Conservation (phyloP, 2,329 filamentous ascomycete genomes). For the Fusarium sp. region DNA sequence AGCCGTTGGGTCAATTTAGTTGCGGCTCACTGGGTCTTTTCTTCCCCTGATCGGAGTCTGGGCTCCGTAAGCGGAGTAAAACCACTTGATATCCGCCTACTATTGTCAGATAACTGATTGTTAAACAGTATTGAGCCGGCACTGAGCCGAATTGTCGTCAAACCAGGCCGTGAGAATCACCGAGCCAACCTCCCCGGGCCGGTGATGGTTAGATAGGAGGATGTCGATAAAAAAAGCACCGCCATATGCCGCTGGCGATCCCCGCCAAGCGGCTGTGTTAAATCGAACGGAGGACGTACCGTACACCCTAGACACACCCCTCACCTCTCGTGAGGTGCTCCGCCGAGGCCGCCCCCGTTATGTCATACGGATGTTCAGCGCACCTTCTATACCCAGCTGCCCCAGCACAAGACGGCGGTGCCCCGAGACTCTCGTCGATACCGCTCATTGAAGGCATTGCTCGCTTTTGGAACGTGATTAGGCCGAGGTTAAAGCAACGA, state of each 20-base stretch:
- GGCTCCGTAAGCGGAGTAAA: conserved; percentile 32
- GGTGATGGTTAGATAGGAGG: conserved; percentile 37
- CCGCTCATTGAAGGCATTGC: conserved; percentile 6
- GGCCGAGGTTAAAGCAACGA: conserved; percentile 2
- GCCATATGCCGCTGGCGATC: conserved; percentile 43
- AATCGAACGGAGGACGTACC: conserved; percentile 14
- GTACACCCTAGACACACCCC: conserved; percentile 28
- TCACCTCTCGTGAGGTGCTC: conserved; percentile 29
- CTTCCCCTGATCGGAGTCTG: conserved; percentile 3
- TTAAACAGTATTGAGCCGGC: conserved; percentile 19
- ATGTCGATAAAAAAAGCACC: conserved; percentile 24
- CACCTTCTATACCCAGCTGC: conserved; percentile 5
- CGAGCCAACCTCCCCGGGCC: conserved; percentile 43
- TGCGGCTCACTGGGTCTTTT: conserved; percentile 14
- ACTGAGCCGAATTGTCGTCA: conserved; percentile 16
- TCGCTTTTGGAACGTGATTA: neutral
- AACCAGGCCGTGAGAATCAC: conserved; percentile 19
- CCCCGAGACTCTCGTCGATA: conserved; percentile 16
- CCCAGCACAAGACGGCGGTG: conserved; percentile 27
- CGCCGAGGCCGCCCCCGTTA: conserved; percentile 45
- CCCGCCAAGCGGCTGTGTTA: conserved; percentile 42
- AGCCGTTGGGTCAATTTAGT: conserved; percentile 18
- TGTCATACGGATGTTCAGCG: conserved; percentile 31
- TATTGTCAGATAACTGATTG: conserved; percentile 19
- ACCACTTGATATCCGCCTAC: conserved; percentile 19